Percentiles rank a stretch among this genome's conserved stretches.
Conservation (phyloP, 371 early-diverging fungal species). For the Chytridiales sp. region DNA sequence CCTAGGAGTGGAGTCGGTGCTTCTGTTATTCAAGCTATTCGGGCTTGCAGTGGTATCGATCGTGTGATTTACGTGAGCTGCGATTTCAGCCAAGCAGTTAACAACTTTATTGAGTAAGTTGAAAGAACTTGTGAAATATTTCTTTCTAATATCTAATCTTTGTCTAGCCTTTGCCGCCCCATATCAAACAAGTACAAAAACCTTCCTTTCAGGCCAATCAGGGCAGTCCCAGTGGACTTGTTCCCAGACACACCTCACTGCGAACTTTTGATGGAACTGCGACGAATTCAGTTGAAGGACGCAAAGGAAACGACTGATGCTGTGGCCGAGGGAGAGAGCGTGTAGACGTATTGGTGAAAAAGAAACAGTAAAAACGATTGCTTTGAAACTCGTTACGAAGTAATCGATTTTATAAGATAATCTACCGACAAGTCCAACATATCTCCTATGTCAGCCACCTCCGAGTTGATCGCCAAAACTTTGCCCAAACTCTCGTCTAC, state of each 20-base stretch:
- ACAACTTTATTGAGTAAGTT: conserved; percentile 67
- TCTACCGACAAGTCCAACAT: no score
- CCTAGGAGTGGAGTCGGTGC: conserved; percentile 70
- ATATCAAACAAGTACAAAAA: conserved; percentile 59
- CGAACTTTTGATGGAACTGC: conserved; percentile 74
- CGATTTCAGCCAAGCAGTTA: conserved; percentile 60
- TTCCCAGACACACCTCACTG: conserved; percentile 78
- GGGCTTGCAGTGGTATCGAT: conserved; percentile 55
- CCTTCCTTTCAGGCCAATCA: conserved; percentile 60
- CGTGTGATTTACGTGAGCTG: conserved; percentile 76
- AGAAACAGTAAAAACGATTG: no score
- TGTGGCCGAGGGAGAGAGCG: not conserved
- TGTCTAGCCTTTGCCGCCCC: conserved; percentile 57
- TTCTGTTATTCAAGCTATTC: conserved; percentile 65
- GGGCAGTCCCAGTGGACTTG: conserved; percentile 69
- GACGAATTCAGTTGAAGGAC: conserved; percentile 9
- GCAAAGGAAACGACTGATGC: not conserved
- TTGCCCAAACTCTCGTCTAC: no score
- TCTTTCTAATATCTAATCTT: conserved; percentile 11
- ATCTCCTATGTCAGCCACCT: no score
- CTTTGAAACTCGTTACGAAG: no score
- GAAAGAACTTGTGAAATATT: not conserved
- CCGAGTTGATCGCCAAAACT: no score
- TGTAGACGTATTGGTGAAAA: no score
- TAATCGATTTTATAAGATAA: no score